Percentiles rank a stretch among this genome's conserved stretches.
phyloP scores from a whole-genome alignment of 371 early-diverging fungal genomes.

The Mucor plumbeus region DNA sequence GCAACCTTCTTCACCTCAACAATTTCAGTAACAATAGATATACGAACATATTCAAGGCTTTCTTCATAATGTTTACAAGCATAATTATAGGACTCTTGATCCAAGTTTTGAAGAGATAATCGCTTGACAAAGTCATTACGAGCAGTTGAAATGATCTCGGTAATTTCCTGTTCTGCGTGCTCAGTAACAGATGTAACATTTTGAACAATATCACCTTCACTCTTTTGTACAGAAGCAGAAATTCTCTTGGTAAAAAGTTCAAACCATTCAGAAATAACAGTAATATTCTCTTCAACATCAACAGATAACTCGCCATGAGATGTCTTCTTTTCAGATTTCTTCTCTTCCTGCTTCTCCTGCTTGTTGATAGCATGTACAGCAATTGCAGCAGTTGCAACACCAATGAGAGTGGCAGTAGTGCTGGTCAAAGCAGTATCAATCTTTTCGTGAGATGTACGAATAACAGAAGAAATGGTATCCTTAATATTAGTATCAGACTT shows the following conservation, averaged over 20 bases:
- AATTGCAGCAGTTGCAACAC: constrained; percentile 32
- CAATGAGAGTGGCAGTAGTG: constrained; percentile 29
- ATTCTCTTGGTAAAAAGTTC: constrained; percentile 31
- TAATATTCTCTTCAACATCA: constrained; percentile 31
- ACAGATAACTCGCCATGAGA: constrained; percentile 17
- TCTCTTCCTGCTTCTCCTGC: constrained; percentile 23
- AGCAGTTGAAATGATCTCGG: constrained; percentile 29
- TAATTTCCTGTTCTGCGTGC: constrained; percentile 35
- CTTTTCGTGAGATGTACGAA: constrained; percentile 27
- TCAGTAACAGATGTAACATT: constrained; percentile 16
- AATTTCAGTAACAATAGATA: constrained; percentile 28
- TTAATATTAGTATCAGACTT: constrained; percentile 66
- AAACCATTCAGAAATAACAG: constrained; percentile 34
- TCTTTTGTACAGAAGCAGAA: constrained; percentile 12
- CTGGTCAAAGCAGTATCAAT: constrained; percentile 28
- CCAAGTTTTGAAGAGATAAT: constrained; percentile 30
- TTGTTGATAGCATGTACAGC: constrained; percentile 25
- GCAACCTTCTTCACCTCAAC: constrained; percentile 35
- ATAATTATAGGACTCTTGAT: constrained; percentile 31
- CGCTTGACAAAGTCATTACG: constrained; percentile 34
- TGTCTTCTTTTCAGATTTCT: constrained; percentile 22
- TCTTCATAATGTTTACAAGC: constrained; percentile 39
- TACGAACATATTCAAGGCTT: constrained; percentile 29
- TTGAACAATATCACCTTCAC: constrained; percentile 16
- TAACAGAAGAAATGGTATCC: constrained; percentile 20